Evolutionary conservation across 176 grass and related monocot genomes (phyloP).

Genomic region (Tillandsia fasciculata): DNA sequence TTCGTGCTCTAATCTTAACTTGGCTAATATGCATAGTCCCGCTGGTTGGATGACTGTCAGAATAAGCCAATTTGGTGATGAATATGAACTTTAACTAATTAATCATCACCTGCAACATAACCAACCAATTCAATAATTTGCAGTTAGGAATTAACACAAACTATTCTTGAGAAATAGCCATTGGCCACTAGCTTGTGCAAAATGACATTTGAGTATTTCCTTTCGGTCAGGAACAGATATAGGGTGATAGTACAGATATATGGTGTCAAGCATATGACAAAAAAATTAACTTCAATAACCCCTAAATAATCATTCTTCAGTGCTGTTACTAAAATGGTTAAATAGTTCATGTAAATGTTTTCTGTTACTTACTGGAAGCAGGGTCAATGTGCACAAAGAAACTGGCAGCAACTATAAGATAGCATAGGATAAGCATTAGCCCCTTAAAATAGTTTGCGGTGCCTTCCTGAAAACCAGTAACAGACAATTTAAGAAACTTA

Average conservation of each 20-base stretch:
- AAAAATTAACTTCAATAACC: background rate
- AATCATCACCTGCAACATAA: slow-evolving; percentile 6
- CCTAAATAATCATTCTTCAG: background rate
- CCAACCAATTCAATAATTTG: background rate
- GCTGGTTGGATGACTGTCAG: background rate
- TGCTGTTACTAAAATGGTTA: background rate
- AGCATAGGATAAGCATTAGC: slow-evolving; percentile 81
- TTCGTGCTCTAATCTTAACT: background rate
- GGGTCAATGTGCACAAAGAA: slow-evolving; percentile 90
- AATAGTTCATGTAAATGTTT: background rate
- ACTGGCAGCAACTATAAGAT: slow-evolving; percentile 81
- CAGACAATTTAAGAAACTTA: slow-evolving; percentile 3
- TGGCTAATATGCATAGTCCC: background rate
- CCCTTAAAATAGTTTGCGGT: slow-evolving; percentile 92
- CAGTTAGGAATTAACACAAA: no score
- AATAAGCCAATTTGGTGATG: background rate
- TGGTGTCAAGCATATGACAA: background rate
- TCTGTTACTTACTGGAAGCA: slow-evolving; percentile 36
- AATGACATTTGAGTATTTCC: no score
- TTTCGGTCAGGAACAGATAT: no score
- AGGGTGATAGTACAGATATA: no score
- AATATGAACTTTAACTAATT: background rate
- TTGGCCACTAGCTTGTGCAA: no score
- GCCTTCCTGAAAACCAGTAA: slow-evolving; percentile 53
- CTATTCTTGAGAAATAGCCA: no score